phyloP scores from a whole-genome alignment of 306 rosid species.

The Cicer pinnatifidum region DNA sequence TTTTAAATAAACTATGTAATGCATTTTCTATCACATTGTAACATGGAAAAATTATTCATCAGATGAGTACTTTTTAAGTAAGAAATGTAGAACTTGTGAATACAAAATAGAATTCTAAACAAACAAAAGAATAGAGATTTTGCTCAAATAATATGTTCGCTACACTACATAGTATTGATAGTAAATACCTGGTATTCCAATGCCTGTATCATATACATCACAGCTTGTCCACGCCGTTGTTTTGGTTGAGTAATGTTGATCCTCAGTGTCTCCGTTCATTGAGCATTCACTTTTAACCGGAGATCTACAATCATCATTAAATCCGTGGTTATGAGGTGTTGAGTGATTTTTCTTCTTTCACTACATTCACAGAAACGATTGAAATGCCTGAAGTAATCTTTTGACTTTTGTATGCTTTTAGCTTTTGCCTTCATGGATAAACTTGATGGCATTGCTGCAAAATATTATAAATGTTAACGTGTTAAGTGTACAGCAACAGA shows the following conservation, averaged over 20 bases:
- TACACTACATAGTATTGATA: background rate
- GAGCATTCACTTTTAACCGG: constrained; percentile 57
- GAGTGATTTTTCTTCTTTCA: constrained; percentile 56
- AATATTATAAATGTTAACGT: background rate
- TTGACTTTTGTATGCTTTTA: constrained; percentile 46
- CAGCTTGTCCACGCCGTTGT: constrained; percentile 85
- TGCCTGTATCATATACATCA: constrained; percentile 93
- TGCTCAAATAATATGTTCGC: background rate
- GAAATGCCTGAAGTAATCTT: constrained; percentile 46
- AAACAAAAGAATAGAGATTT: background rate
- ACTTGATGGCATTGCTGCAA: constrained; percentile 92
- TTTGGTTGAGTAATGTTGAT: constrained; percentile 55
- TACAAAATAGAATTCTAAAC: background rate
- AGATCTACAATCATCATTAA: constrained; percentile 56
- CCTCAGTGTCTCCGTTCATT: constrained; percentile 56
- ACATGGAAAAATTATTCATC: constrained; percentile 7
- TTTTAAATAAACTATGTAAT: constrained; percentile 72
- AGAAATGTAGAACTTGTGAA: too few relatives aligned
- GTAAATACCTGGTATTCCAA: constrained; percentile 90
- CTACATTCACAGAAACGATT: constrained; percentile 49
- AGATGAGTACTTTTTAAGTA: background rate
- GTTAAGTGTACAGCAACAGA: background rate
- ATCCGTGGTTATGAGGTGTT: constrained; percentile 48
- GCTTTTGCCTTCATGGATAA: constrained; percentile 82
- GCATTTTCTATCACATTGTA: constrained; percentile 69